phyloP scores from a whole-genome alignment of 140 eudicot species.

The Bidens hawaiensis region DNA sequence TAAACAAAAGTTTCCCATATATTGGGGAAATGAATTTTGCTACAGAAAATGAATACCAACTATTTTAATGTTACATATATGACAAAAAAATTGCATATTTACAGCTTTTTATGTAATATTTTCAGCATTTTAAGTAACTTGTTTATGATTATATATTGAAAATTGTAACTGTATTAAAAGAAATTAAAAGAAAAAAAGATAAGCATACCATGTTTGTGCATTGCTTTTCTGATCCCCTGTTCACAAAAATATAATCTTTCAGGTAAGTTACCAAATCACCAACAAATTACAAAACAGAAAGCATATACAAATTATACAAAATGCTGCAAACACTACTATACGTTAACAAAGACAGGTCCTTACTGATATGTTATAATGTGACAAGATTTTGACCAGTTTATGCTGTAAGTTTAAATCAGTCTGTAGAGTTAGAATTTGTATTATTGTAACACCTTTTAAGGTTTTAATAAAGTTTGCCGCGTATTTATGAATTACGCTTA shows the following conservation, averaged over 20 bases:
- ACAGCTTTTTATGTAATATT: no score
- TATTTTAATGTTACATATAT: no score
- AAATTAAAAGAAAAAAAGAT: no score
- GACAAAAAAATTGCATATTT: no score
- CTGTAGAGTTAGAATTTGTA: no score
- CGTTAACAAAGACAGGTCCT: not conserved
- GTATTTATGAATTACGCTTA: no score
- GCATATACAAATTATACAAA: not conserved
- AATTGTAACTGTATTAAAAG: no score
- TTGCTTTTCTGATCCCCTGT: conserved; percentile 18
- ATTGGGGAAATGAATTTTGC: no score
- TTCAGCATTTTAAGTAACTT: no score
- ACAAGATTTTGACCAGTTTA: not conserved
- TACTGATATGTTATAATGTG: not conserved
- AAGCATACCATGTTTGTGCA: conserved; percentile 19
- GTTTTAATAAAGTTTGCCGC: not conserved
- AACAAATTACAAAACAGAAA: not conserved
- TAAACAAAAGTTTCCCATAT: not conserved
- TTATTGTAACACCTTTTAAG: not conserved
- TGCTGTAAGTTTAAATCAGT: not conserved
- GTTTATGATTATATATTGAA: no score
- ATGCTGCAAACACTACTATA: not conserved
- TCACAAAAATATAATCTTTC: not conserved
- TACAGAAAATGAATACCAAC: no score
- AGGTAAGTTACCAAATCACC: conserved; percentile 10